phyloP scores from a whole-genome alignment of 495 filamentous ascomycete species.

The Melanomma pulvis-pyrius region DNA sequence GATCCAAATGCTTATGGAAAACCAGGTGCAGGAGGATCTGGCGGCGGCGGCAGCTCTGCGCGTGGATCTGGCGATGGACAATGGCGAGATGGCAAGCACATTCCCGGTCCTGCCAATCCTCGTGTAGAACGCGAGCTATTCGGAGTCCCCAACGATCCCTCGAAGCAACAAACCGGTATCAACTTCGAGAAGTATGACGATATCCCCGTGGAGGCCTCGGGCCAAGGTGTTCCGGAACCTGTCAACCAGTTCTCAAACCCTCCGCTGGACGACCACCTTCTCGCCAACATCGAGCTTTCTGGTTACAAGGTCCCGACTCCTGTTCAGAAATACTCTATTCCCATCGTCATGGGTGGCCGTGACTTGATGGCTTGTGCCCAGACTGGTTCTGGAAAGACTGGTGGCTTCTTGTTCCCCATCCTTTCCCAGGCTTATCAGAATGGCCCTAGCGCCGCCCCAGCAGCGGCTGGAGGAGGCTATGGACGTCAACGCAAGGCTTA shows the following conservation, averaged over 20 bases:
- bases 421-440: conserved; percentile 91
- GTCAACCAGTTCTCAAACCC: conserved; percentile 89
- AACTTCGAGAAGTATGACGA: conserved; percentile 99
- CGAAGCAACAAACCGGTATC: conserved; percentile 95
- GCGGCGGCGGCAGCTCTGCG: conserved; percentile 50
- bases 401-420: conserved; percentile 98
- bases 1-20: conserved; percentile 71
- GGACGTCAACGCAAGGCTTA: conserved; percentile 91
- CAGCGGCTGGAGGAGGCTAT: conserved; percentile 62
- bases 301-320: conserved; percentile 93
- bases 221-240: conserved; percentile 90
- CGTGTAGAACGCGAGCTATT: conserved; percentile 95
- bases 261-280: conserved; percentile 86
- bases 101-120: conserved; percentile 82
- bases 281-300: conserved; percentile 88
- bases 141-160: conserved; percentile 87
- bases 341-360: conserved; percentile 93
- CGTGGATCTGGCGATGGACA: conserved; percentile 90
- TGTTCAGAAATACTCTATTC: conserved; percentile 97
- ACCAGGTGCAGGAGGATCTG: conserved; percentile 56
- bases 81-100: conserved; percentile 96
- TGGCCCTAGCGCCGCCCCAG: conserved; percentile 73
- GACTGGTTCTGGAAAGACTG: conserved; percentile 98
- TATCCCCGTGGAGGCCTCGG: conserved; percentile 96
- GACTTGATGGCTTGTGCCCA: conserved; percentile 99